phyloP scores from a whole-genome alignment of 2,329 filamentous ascomycete genomes.

The Monilinia laxa region DNA sequence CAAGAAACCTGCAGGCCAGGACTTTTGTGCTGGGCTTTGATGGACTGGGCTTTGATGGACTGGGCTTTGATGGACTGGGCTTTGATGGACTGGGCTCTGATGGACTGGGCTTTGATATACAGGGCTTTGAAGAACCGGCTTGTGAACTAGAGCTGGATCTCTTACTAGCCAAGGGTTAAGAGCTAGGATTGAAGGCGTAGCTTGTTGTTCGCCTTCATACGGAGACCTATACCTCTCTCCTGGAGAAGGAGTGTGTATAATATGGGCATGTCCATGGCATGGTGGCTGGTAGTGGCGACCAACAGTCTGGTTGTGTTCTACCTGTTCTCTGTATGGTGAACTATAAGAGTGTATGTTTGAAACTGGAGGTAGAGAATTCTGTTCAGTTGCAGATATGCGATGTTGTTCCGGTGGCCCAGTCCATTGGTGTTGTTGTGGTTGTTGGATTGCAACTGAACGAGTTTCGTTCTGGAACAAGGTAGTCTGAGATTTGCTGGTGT shows the following conservation, averaged over 20 bases:
- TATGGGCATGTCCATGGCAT: no score
- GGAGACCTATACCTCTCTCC: neutral
- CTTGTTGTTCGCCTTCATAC: neutral
- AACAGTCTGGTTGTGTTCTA: neutral
- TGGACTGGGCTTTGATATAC: neutral
- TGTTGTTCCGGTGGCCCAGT: neutral
- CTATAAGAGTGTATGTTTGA: neutral
- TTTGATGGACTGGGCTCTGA: no score
- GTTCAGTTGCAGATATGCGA: neutral
- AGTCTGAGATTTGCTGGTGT: neutral
- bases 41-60: no score
- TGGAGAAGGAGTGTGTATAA: neutral
- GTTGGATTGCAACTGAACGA: neutral
- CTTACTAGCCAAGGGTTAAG: slow-evolving; percentile 2
- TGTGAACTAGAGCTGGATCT: neutral
- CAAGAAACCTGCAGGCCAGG: slow-evolving; percentile 21
- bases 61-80: no score
- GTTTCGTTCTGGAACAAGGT: neutral
- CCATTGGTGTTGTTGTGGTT: neutral
- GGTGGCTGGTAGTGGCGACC: neutral
- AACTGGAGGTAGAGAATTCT: neutral
- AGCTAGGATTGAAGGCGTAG: neutral
- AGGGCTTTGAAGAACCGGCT: neutral
- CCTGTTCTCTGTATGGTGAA: neutral
- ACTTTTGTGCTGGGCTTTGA: neutral